Percentiles rank a stretch among this genome's conserved stretches.
Conservation (phyloP, 2,329 filamentous ascomycete genomes). For the Trichophyton mentagrophytes region DNA sequence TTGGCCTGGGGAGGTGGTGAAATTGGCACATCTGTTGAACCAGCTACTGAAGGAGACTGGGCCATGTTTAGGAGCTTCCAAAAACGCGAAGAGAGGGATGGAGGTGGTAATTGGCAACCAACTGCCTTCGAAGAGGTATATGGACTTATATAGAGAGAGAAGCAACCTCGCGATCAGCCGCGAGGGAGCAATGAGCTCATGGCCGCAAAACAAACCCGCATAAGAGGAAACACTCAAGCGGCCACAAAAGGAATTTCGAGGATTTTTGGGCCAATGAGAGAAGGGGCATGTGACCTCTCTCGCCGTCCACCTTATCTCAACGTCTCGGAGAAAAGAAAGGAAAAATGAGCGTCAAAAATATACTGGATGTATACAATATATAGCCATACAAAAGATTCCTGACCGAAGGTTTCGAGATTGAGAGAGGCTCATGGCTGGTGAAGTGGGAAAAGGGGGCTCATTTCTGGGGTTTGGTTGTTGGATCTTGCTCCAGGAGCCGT, state of each 20-base stretch:
- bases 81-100: background rate
- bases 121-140: background rate
- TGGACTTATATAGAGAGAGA: background rate
- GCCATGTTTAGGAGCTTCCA: slow-evolving; percentile 2
- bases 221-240: background rate
- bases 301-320: background rate
- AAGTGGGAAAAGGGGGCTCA: too few species aligned
- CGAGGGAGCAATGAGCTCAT: slow-evolving; percentile 3
- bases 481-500: too few species aligned
- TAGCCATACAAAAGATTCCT: too few species aligned
- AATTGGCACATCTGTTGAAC: background rate
- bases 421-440: too few species aligned
- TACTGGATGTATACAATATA: too few species aligned
- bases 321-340: background rate
- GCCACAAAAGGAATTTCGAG: background rate
- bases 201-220: background rate
- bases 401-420: too few species aligned
- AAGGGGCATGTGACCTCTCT: background rate
- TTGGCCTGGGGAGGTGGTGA: background rate
- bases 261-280: background rate
- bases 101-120: background rate
- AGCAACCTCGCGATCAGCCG: slow-evolving; percentile 4
- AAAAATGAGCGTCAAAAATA: background rate
- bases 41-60: background rate
- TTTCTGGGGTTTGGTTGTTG: too few species aligned